Percentiles rank a stretch among this genome's conserved stretches.
Evolutionary conservation across 768 basidiomycete genomes (phyloP).

Genomic region (Leccinum subgranulosum): DNA sequence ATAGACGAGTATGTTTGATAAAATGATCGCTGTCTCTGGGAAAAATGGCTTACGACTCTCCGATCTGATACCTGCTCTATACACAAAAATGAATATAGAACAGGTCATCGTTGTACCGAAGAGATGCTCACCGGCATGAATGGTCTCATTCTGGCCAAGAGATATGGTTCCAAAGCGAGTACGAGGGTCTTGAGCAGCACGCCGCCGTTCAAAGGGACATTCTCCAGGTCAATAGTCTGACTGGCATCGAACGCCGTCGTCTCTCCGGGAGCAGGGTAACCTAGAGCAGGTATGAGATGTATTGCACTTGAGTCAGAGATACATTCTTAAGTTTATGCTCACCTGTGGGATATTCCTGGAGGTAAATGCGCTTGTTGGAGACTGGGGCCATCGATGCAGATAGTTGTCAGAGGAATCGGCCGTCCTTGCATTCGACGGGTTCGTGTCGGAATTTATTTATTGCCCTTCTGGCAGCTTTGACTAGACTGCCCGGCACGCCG

Average conservation of each 20-base stretch:
- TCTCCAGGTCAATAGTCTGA: constrained; percentile 49
- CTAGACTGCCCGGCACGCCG: background rate
- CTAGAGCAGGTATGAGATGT: background rate
- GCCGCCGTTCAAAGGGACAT: constrained; percentile 41
- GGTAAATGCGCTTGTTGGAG: constrained; percentile 35
- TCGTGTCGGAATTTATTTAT: background rate
- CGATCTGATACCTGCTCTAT: constrained; percentile 12
- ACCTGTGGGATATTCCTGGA: constrained; percentile 30
- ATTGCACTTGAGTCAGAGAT: background rate
- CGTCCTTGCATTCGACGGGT: background rate
- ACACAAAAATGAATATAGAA: background rate
- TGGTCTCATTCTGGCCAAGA: constrained; percentile 37
- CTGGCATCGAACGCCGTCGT: constrained; percentile 44
- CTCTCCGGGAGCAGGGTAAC: constrained; percentile 32
- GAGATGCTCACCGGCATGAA: constrained; percentile 32
- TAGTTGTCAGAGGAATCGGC: background rate
- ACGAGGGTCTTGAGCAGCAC: constrained; percentile 49
- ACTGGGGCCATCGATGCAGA: constrained; percentile 6
- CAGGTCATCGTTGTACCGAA: constrained; percentile 12
- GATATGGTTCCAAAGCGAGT: constrained; percentile 45
- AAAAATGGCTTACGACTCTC: background rate
- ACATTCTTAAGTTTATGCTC: background rate
- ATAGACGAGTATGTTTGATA: background rate
- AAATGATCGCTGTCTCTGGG: background rate
- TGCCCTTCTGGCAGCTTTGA: background rate